Base-by-base conservation (phyloP, 2,329 filamentous ascomycete species). In the Didymellaceae sp. region DNA sequence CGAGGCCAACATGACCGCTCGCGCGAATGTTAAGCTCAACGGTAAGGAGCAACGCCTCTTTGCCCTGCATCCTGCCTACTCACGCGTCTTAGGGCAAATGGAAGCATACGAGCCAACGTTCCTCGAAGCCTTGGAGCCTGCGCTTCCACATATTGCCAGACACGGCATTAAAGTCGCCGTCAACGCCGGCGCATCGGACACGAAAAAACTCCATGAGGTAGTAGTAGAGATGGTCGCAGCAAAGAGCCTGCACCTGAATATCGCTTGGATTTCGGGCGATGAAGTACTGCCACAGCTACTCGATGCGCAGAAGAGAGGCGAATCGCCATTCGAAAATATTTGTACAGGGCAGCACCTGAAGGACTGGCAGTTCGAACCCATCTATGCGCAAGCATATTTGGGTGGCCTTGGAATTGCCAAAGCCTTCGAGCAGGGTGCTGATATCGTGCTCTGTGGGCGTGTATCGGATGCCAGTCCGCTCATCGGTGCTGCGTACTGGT, bases 41-140 rank as follows among this genome's bases (percentile, higher is more conserved):
- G 59, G 65, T 66, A 55, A n/a, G n/a, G n/a, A n/a, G n/a, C n/a
- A n/a, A n/a, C 2, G 18, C 2, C 5, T 18, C 20, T n/a, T 6
- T 16, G 2, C 3, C 7, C 6, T 21, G 14, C 16, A 11, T 5
- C 20, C 1, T 7, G 6, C 9, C 13, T 32, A 22, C 50, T 56
- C 21, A 62, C 16, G 42, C 14, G 8, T 11, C 14, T 1, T 11
- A 66, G 60, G 55, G 7, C 59, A 64, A 25, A 45, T 59, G 6
- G 77, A 77, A 10, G 79, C 76, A 7, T 82, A 81, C 52, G 79
- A 82, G 53, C 71, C 75, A 1, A 78, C 80, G 1, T 82, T 83
- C 54, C 72, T 83, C 20, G 77, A 82, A 64, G 75, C 79, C 6
- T 72, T 77, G 10, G 71, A 70, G 25, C 75, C 75, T 2, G 75